phyloP scores from a whole-genome alignment of 1,139 yeast genomes.

The Magnusiomyces clavatus region DNA sequence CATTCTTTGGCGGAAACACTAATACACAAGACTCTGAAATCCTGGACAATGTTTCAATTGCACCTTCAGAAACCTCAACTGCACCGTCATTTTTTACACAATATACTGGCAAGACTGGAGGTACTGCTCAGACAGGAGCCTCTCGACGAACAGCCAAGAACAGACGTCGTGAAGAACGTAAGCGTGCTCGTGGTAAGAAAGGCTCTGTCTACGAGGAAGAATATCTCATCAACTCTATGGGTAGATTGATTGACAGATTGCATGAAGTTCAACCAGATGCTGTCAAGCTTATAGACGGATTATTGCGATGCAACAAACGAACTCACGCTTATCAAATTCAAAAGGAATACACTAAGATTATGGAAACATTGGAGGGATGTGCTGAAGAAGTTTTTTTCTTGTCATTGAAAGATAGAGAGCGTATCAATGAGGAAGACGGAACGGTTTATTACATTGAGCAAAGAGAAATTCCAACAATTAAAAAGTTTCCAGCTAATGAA shows the following conservation, averaged over 20 bases:
- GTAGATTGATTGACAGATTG: slow-evolving; percentile 78
- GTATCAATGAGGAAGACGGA: slow-evolving; percentile 76
- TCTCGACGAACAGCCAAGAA: slow-evolving; percentile 88
- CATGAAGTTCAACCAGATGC: slow-evolving; percentile 73
- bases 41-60: slow-evolving; percentile 91
- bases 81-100: slow-evolving; percentile 90
- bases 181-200: slow-evolving; percentile 92
- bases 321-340: slow-evolving; percentile 83
- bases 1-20: slow-evolving; percentile 46
- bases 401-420: slow-evolving; percentile 71
- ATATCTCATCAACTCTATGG: slow-evolving; percentile 79
- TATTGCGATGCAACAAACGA: slow-evolving; percentile 60
- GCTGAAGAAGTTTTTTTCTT: slow-evolving; percentile 69
- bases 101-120: slow-evolving; percentile 91
- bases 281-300: slow-evolving; percentile 59
- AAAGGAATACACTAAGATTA: slow-evolving; percentile 52
- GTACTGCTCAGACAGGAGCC: slow-evolving; percentile 95
- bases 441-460: slow-evolving; percentile 45
- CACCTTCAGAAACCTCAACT: slow-evolving; percentile 89
- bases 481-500: slow-evolving; percentile 11
- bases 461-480: slow-evolving; percentile 20
- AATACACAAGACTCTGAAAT: slow-evolving; percentile 39
- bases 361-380: slow-evolving; percentile 47
- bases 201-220: slow-evolving; percentile 97
- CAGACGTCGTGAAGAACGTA: slow-evolving; percentile 89